These are phyloP conservation scores for Rhinocladiella similis DNA, from an alignment of 2,329 filamentous ascomycete genomes.

Conservation along the genomic window DNA sequence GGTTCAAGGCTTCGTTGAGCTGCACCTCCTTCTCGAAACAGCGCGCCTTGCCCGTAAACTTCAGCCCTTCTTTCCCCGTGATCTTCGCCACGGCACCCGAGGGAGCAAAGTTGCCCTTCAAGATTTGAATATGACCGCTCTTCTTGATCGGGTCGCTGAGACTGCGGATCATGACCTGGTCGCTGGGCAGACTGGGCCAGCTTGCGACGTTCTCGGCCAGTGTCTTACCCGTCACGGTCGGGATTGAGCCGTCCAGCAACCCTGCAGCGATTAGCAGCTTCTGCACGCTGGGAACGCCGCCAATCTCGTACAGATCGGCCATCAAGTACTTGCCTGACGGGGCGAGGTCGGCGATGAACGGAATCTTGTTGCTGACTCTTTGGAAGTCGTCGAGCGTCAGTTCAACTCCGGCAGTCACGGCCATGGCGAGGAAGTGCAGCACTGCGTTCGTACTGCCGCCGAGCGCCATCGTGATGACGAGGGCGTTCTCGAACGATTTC, in stretches of 20 bases:
- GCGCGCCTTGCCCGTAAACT: slow-evolving; percentile 75
- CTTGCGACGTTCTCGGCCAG: slow-evolving; percentile 76
- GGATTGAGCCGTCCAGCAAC: slow-evolving; percentile 74
- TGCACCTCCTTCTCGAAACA: slow-evolving; percentile 85
- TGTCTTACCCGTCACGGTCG: slow-evolving; percentile 81
- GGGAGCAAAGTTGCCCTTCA: slow-evolving; percentile 84
- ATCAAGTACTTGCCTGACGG: slow-evolving; percentile 84
- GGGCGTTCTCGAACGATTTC: slow-evolving; percentile 79
- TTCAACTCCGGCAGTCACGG: slow-evolving; percentile 75
- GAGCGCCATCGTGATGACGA: slow-evolving; percentile 89
- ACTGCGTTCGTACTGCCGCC: slow-evolving; percentile 88
- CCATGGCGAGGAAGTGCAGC: slow-evolving; percentile 87
- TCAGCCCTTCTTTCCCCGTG: slow-evolving; percentile 87
- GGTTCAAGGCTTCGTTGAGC: slow-evolving; percentile 72
- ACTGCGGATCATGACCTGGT: slow-evolving; percentile 80
- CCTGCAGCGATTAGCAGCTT: slow-evolving; percentile 78
- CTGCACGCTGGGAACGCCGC: slow-evolving; percentile 81
- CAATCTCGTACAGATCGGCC: slow-evolving; percentile 83
- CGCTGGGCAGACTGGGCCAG: slow-evolving; percentile 74
- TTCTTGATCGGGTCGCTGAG: slow-evolving; percentile 81
- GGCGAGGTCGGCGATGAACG: slow-evolving; percentile 81
- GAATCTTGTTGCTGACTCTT: slow-evolving; percentile 76
- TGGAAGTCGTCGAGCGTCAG: slow-evolving; percentile 82
- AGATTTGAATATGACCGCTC: slow-evolving; percentile 84
- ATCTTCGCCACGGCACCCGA: slow-evolving; percentile 93